Percentiles rank a stretch among this genome's conserved stretches.
phyloP scores from a whole-genome alignment of 768 basidiomycete species.

The Agaricus subrufescens region DNA sequence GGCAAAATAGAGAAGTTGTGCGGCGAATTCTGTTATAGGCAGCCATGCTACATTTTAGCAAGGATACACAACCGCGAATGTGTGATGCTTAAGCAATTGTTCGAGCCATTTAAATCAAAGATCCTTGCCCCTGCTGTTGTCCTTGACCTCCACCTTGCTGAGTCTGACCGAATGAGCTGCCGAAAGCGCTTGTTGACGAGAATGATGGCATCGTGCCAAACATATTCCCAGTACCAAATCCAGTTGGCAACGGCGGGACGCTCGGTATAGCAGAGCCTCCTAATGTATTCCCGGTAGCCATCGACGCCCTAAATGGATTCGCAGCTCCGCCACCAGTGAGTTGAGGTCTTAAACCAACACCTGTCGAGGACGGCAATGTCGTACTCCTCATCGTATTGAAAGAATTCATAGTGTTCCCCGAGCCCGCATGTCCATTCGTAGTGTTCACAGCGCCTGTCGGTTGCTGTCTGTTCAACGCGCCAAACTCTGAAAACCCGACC shows the following conservation, averaged over 20 bases:
- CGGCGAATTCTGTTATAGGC: no score
- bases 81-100: background rate
- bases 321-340: slow-evolving; percentile 57
- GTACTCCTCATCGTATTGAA: background rate
- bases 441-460: slow-evolving; percentile 6
- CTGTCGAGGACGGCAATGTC: slow-evolving; percentile 24
- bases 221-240: slow-evolving; percentile 6
- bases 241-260: slow-evolving; percentile 6
- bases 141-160: slow-evolving; percentile 10
- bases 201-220: slow-evolving; percentile 5
- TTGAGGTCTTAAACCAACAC: slow-evolving; percentile 55
- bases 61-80: background rate
- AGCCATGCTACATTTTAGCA: background rate
- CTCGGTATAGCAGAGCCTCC: background rate
- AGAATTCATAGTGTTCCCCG: slow-evolving; percentile 17
- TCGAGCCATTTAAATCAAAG: slow-evolving; percentile 39
- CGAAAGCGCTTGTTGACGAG: background rate
- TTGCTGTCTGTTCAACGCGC: slow-evolving; percentile 5
- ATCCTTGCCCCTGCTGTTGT: slow-evolving; percentile 39
- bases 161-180: background rate
- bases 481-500: background rate
- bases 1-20: slow-evolving; percentile 13
- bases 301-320: slow-evolving; percentile 66
- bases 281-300: slow-evolving; percentile 29
- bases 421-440: slow-evolving; percentile 9